Conservation (phyloP, 2,329 filamentous ascomycete genomes). For the Fusarium sp. region DNA sequence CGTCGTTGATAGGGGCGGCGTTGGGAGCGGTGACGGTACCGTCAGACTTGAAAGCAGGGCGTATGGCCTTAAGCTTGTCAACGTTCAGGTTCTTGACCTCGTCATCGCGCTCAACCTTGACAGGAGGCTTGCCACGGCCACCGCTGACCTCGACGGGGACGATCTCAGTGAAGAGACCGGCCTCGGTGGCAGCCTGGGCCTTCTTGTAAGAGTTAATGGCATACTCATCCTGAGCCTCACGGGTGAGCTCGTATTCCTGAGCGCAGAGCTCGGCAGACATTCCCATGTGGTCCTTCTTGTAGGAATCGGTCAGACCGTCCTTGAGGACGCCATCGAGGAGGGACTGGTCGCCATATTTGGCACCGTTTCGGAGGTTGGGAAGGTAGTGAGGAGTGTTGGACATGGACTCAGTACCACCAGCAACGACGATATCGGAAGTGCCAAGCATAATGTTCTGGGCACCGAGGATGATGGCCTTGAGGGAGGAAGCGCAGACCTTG, state of each 20-base stretch:
- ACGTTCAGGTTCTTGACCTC: conserved; percentile 94
- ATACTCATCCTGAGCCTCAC: conserved; percentile 93
- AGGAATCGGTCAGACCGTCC: conserved; percentile 94
- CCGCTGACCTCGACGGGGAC: conserved; percentile 87
- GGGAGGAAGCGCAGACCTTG: conserved; percentile 96
- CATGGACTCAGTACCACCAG: conserved; percentile 97
- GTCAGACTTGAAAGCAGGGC: conserved; percentile 82
- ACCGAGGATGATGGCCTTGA: conserved; percentile 94
- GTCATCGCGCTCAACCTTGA: conserved; percentile 86
- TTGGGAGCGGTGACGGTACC: conserved; percentile 97
- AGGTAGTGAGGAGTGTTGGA: conserved; percentile 98
- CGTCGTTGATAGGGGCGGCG: conserved; percentile 95
- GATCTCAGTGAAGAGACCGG: conserved; percentile 89
- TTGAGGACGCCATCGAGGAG: conserved; percentile 92
- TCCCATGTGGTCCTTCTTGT: conserved; percentile 98
- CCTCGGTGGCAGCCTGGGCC: conserved; percentile 85
- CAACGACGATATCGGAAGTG: conserved; percentile 91
- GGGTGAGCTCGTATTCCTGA: conserved; percentile 80
- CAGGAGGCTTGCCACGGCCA: conserved; percentile 87
- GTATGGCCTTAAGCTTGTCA: conserved; percentile 85
- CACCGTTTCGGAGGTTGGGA: conserved; percentile 83
- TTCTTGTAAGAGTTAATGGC: conserved; percentile 95
- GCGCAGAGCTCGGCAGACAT: conserved; percentile 92
- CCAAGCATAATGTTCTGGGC: conserved; percentile 98
- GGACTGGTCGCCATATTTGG: conserved; percentile 92